Percentiles rank a stretch among this genome's conserved stretches.
Evolutionary conservation across 2,329 filamentous ascomycete species (phyloP).

Genomic region (Neocatenulostroma microsporum): DNA sequence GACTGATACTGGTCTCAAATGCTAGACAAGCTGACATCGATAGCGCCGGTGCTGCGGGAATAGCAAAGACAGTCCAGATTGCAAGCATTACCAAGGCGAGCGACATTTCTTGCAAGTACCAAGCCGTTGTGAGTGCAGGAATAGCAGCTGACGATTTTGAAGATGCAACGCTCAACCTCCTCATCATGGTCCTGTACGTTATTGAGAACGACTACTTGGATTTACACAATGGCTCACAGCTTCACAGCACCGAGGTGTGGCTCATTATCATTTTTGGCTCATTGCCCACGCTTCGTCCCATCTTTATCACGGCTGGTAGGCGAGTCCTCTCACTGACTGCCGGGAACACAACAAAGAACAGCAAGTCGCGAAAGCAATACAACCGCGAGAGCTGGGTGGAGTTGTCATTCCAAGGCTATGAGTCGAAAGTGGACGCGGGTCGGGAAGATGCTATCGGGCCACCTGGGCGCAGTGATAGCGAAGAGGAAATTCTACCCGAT

Average conservation of each 20-base stretch:
- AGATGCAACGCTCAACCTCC: constrained; percentile 11
- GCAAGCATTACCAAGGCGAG: too few relatives aligned
- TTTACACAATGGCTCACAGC: too few relatives aligned
- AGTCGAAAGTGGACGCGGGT: neutral
- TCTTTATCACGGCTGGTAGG: neutral
- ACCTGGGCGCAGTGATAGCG: neutral
- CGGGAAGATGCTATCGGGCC: neutral
- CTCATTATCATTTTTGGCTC: neutral
- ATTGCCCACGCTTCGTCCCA: neutral
- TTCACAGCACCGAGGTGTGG: neutral
- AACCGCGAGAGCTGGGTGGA: neutral
- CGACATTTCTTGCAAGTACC: too few relatives aligned
- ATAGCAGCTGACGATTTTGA: too few relatives aligned
- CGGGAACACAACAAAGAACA: neutral
- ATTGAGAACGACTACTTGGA: too few relatives aligned
- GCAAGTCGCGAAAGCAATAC: neutral
- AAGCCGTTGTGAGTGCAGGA: too few relatives aligned
- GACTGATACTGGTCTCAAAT: neutral
- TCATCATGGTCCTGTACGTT: too few relatives aligned
- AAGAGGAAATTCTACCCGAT: neutral
- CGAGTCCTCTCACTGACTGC: neutral
- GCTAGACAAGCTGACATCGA: neutral
- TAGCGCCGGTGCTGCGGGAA: too few relatives aligned
- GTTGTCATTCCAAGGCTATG: neutral
- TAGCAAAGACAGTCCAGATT: too few relatives aligned